phyloP scores from a whole-genome alignment of 192 early-diverging fungal genomes.

The Coemansia sp. region DNA sequence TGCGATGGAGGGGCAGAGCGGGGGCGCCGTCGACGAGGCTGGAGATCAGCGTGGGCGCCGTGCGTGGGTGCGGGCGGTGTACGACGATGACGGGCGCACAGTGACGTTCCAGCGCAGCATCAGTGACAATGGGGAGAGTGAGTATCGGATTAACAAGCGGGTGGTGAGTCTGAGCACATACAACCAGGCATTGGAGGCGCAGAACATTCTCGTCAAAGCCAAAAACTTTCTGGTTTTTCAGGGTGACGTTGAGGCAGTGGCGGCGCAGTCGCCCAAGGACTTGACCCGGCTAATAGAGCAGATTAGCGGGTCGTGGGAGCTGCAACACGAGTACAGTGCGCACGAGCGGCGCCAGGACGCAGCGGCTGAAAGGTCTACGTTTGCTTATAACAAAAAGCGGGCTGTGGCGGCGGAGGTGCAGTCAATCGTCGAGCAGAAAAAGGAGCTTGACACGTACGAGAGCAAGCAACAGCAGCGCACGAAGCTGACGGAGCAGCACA shows the following conservation, averaged over 20 bases:
- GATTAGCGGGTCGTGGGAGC: conserved; percentile 91
- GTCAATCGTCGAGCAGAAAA: conserved; percentile 88
- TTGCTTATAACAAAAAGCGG: conserved; percentile 89
- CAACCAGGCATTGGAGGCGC: conserved; percentile 69
- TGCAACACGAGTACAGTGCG: conserved; percentile 83
- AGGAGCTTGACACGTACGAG: conserved; percentile 84
- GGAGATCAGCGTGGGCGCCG: conserved; percentile 51
- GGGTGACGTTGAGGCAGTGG: conserved; percentile 96
- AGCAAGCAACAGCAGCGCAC: conserved; percentile 63
- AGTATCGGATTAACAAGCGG: conserved; percentile 85
- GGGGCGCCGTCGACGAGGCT: conserved; percentile 52
- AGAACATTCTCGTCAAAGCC: conserved; percentile 94
- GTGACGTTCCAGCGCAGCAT: conserved; percentile 74
- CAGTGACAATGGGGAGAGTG: conserved; percentile 66
- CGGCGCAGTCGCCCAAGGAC: conserved; percentile 93
- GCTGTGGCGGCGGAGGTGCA: conserved; percentile 89
- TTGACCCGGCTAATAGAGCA: conserved; percentile 92
- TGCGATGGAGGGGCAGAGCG: conserved; percentile 47
- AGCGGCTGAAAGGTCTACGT: conserved; percentile 82
- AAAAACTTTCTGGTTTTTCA: conserved; percentile 99
- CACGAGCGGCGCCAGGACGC: conserved; percentile 80
- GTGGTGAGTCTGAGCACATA: conserved; percentile 74
- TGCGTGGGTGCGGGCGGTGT: conserved; percentile 82
- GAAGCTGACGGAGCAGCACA: conserved; percentile 64
- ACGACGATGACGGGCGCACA: conserved; percentile 62